phyloP scores from a whole-genome alignment of 2,329 filamentous ascomycete species.

The Esteya vermicola region DNA sequence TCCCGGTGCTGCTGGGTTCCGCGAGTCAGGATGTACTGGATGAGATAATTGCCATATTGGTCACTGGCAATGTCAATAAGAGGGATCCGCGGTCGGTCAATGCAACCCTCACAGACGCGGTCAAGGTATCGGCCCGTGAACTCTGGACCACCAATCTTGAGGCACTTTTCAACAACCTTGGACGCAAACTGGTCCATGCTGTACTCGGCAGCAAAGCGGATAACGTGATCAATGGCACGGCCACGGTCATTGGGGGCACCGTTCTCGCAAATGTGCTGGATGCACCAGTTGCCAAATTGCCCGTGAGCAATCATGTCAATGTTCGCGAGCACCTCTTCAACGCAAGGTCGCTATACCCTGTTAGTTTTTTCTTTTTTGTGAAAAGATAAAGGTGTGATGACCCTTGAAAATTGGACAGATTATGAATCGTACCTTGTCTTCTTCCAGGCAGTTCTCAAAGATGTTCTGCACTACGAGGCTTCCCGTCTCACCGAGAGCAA shows the following conservation, averaged over 20 bases:
- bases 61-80: constrained; percentile 97
- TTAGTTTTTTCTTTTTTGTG: neutral
- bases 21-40: constrained; percentile 93
- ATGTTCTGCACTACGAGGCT: constrained; percentile 98
- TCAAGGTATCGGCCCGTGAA: constrained; percentile 89
- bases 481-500: constrained; percentile 90
- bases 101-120: constrained; percentile 80
- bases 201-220: constrained; percentile 86
- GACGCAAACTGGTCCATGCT: constrained; percentile 99
- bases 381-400: neutral
- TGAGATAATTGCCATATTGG: constrained; percentile 96
- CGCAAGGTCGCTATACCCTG: constrained; percentile 64
- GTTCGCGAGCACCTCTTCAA: constrained; percentile 87
- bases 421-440: constrained; percentile 69
- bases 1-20: constrained; percentile 80
- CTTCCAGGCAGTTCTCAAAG: constrained; percentile 96
- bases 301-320: constrained; percentile 95
- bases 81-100: constrained; percentile 86
- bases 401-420: neutral
- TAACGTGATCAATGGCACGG: constrained; percentile 88
- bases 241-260: constrained; percentile 81
- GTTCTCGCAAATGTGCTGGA: constrained; percentile 97
- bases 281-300: constrained; percentile 99
- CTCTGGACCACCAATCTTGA: constrained; percentile 86
- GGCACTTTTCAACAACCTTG: constrained; percentile 96